Conservation (phyloP, 169 alveolate genomes). For the Plasmodium falciparum region DNA sequence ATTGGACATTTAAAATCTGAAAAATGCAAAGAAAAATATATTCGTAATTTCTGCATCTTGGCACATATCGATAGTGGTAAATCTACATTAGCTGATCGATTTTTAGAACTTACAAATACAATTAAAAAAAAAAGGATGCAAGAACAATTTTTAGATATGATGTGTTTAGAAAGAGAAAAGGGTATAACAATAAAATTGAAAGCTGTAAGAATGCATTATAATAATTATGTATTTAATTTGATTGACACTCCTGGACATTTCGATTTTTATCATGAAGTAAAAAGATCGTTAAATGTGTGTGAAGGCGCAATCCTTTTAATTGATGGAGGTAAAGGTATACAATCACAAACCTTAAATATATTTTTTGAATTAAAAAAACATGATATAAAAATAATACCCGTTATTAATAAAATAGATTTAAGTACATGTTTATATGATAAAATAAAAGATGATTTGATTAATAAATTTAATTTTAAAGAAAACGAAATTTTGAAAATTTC, state of each 20-base stretch:
- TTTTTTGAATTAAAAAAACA: slow-evolving; percentile 90
- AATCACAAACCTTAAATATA: slow-evolving; percentile 95
- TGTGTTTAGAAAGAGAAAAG: slow-evolving; percentile 93
- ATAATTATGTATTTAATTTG: slow-evolving; percentile 92
- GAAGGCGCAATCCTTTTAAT: slow-evolving; percentile 94
- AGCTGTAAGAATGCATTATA: slow-evolving; percentile 82
- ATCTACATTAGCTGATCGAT: slow-evolving; percentile 94
- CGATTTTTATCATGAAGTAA: slow-evolving; percentile 96
- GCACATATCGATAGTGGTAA: slow-evolving; percentile 98
- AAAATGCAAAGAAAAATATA: slow-evolving; percentile 32
- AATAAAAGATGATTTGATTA: slow-evolving; percentile 78
- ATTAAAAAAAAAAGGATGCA: slow-evolving; percentile 76
- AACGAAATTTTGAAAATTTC: slow-evolving; percentile 90
- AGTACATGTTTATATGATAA: slow-evolving; percentile 81
- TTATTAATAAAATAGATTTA: slow-evolving; percentile 94
- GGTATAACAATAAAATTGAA: slow-evolving; percentile 94
- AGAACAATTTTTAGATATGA: slow-evolving; percentile 89
- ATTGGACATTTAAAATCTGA: not conserved
- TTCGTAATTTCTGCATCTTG: slow-evolving; percentile 95
- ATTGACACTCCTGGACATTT: slow-evolving; percentile 98
- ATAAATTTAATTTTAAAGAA: slow-evolving; percentile 79
- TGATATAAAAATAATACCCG: slow-evolving; percentile 93
- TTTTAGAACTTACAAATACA: slow-evolving; percentile 89
- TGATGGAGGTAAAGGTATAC: slow-evolving; percentile 95
- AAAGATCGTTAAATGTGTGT: slow-evolving; percentile 94